These are phyloP conservation scores for Oidiodendron maius DNA, from an alignment of 495 filamentous ascomycete species.

Conservation along the genomic window DNA sequence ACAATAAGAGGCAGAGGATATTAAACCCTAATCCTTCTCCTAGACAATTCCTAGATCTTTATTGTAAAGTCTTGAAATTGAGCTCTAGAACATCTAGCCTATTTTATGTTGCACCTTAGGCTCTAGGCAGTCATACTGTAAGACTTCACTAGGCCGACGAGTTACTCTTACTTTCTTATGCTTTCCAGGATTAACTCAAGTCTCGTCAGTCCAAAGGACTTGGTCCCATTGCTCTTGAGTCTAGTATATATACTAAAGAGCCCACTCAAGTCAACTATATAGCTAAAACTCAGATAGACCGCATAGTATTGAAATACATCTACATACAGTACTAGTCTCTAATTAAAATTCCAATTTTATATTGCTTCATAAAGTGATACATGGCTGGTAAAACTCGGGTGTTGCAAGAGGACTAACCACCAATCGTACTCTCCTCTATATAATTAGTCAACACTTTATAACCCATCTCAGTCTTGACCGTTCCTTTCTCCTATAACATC, in stretches of 20 bases:
- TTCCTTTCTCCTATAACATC: no score
- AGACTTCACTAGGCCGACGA: neutral
- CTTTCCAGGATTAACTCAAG: slow-evolving; percentile 18
- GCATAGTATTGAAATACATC: no score
- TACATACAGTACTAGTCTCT: no score
- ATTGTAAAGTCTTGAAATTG: slow-evolving; percentile 4
- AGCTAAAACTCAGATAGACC: no score
- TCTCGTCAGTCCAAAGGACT: slow-evolving; percentile 29
- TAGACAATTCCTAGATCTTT: slow-evolving; percentile 5
- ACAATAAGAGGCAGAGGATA: slow-evolving; percentile 1
- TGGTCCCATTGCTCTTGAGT: slow-evolving; percentile 21
- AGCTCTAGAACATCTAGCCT: slow-evolving; percentile 15
- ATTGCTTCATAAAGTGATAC: no score
- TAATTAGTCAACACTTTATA: no score
- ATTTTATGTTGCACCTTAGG: neutral
- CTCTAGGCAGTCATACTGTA: neutral
- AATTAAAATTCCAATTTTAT: no score
- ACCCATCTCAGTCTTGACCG: no score
- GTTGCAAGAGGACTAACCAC: no score
- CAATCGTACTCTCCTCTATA: no score
- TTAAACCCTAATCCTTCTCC: slow-evolving; percentile 14
- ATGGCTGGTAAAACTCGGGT: no score
- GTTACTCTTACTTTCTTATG: slow-evolving; percentile 1
- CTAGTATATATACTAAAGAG: slow-evolving; percentile 15
- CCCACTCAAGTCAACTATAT: slow-evolving; percentile 20